Conservation (phyloP, 345 rosid genomes). For the thale cress (Arabidopsis thaliana) region DNA sequence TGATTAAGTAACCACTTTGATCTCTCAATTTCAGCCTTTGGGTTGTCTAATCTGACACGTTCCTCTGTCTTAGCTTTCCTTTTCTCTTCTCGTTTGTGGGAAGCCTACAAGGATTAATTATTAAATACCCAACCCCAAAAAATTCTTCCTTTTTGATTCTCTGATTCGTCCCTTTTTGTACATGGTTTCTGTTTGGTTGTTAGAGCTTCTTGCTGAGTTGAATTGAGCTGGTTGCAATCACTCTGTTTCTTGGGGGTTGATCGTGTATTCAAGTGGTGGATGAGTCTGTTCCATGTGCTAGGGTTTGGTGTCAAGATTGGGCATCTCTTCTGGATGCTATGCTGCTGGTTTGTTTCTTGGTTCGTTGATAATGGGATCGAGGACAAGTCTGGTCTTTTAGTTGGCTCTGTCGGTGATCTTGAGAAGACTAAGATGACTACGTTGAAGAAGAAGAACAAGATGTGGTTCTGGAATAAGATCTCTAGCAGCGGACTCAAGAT, state of each 20-base stretch:
- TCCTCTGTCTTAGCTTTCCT: conserved; percentile 45
- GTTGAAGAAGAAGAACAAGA: conserved; percentile 54
- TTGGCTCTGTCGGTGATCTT: conserved; percentile 58
- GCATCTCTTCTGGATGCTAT: conserved; percentile 79
- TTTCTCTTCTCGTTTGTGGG: conserved; percentile 29
- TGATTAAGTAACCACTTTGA: conserved; percentile 24
- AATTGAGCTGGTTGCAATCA: neutral
- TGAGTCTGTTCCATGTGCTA: conserved; percentile 76
- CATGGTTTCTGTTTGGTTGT: conserved; percentile 15
- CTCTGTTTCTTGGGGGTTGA: conserved; percentile 35
- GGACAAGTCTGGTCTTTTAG: conserved; percentile 54
- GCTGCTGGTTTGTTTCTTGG: conserved; percentile 79
- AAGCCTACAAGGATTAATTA: conserved; percentile 41
- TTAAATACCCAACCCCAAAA: conserved; percentile 30
- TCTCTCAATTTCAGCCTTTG: conserved; percentile 26
- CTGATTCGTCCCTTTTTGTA: conserved; percentile 24
- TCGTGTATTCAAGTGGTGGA: conserved; percentile 53
- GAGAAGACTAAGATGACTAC: conserved; percentile 42
- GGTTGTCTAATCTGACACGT: conserved; percentile 39
- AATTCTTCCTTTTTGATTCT: conserved; percentile 10
- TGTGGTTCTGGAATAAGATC: conserved; percentile 54
- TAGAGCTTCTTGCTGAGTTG: conserved; percentile 7
- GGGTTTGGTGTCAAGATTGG: conserved; percentile 88
- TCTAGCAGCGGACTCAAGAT: conserved; percentile 50
- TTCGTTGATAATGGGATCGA: conserved; percentile 61